Evolutionary conservation across 805 yeast genomes (phyloP).

Genomic region (Starmerella kuoi): DNA sequence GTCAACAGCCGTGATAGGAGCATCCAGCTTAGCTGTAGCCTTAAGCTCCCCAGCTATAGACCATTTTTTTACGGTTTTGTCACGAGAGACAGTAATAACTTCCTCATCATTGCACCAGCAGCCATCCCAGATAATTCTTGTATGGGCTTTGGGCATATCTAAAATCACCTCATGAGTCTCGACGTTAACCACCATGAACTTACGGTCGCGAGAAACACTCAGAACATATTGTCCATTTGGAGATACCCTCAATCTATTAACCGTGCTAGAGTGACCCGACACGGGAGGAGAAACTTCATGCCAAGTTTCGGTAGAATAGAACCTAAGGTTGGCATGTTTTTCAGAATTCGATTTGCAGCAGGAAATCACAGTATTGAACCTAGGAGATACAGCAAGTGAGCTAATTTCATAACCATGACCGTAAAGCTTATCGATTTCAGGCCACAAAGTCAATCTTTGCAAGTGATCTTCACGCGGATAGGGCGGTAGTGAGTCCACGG

Average conservation of each 20-base stretch:
- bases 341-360: conserved; percentile 82
- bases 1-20: conserved; percentile 21
- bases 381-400: conserved; percentile 59
- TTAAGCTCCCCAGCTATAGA: conserved; percentile 19
- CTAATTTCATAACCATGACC: conserved; percentile 96
- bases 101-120: conserved; percentile 46
- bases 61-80: conserved; percentile 50
- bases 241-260: conserved; percentile 71
- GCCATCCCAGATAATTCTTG: conserved; percentile 91
- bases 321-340: conserved; percentile 73
- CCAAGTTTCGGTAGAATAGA: conserved; percentile 50
- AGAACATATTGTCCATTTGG: conserved; percentile 50
- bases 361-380: conserved; percentile 56
- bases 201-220: conserved; percentile 83
- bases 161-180: conserved; percentile 24
- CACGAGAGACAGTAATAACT: conserved; percentile 84
- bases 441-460: conserved; percentile 87
- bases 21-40: conserved; percentile 9
- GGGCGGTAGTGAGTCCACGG: conserved; percentile 27
- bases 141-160: conserved; percentile 62
- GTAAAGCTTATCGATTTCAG: conserved; percentile 84
- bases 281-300: conserved; percentile 44
- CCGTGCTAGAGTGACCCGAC: conserved; percentile 57
- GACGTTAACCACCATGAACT: conserved; percentile 57
- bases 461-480: conserved; percentile 87